phyloP scores from a whole-genome alignment of 2,329 filamentous ascomycete species.

The Monosporascus sp. region DNA sequence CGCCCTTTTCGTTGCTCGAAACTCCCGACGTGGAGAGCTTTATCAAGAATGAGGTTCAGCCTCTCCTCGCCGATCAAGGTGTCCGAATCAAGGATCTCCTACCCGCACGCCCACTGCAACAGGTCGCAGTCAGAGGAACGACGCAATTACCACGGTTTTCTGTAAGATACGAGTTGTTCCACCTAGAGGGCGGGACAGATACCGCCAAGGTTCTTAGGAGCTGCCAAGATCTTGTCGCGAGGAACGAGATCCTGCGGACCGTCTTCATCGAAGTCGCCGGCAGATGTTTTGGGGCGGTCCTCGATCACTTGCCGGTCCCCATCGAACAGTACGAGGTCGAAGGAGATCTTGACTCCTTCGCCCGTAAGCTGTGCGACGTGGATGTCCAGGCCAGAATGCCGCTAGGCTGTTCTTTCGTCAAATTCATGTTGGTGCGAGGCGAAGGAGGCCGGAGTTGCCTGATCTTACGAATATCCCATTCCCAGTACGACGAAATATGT shows the following conservation, averaged over 20 bases:
- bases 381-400: constrained; percentile 53
- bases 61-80: constrained; percentile 44
- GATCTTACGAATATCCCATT: constrained; percentile 59
- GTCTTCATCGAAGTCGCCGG: constrained; percentile 53
- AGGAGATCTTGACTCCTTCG: constrained; percentile 44
- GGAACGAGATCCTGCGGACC: constrained; percentile 61
- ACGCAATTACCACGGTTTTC: constrained; percentile 55
- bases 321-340: constrained; percentile 50
- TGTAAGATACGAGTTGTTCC: constrained; percentile 59
- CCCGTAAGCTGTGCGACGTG: constrained; percentile 45
- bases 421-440: constrained; percentile 50
- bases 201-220: constrained; percentile 40
- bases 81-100: constrained; percentile 52
- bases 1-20: constrained; percentile 48
- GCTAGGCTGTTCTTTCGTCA: constrained; percentile 55
- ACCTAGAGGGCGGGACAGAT: constrained; percentile 49
- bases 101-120: constrained; percentile 54
- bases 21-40: constrained; percentile 36
- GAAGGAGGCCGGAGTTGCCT: constrained; percentile 36
- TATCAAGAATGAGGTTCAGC: constrained; percentile 41
- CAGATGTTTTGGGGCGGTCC: constrained; percentile 51
- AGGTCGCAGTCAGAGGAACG: constrained; percentile 54
- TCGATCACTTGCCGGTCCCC: constrained; percentile 46
- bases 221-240: constrained; percentile 51
- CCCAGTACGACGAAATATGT: constrained; percentile 66